Evolutionary conservation across 495 filamentous ascomycete species (phyloP).

Genomic region (Viridothelium virens): DNA sequence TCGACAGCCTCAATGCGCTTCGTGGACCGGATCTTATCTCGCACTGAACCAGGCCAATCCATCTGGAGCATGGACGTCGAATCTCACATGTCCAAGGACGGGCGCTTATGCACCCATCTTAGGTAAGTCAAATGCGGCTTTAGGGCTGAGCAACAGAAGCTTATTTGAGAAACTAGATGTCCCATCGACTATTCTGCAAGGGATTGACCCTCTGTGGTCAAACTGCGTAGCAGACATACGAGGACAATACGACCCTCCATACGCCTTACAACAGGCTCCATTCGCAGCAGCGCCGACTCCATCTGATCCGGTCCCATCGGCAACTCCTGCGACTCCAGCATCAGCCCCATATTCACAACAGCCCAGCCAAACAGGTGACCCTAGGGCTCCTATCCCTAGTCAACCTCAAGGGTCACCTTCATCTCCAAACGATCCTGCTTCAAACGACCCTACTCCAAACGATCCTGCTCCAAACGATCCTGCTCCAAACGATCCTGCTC

Average conservation of each 20-base stretch:
- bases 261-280: not conserved
- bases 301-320: not conserved
- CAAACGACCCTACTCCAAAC: not conserved
- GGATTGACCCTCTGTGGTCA: constrained; percentile 1
- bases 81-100: constrained; percentile 5
- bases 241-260: constrained; percentile 4
- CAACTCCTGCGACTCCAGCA: not conserved
- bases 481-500: not conserved
- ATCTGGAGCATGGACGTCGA: not conserved
- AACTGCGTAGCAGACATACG: constrained; percentile 2
- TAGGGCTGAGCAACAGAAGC: not conserved
- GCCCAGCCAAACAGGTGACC: not conserved
- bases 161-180: not conserved
- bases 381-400: not conserved
- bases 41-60: not conserved
- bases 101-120: constrained; percentile 23
- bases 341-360: not conserved
- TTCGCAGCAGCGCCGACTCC: constrained; percentile 2
- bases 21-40: constrained; percentile 1
- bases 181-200: not conserved
- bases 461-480: not conserved
- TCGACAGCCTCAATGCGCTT: constrained; percentile 11
- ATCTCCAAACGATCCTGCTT: not conserved
- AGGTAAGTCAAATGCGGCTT: not conserved
- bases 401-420: not conserved